Evolutionary conservation across 2,329 filamentous ascomycete genomes (phyloP).

Genomic region (Cladorrhinum sp.): DNA sequence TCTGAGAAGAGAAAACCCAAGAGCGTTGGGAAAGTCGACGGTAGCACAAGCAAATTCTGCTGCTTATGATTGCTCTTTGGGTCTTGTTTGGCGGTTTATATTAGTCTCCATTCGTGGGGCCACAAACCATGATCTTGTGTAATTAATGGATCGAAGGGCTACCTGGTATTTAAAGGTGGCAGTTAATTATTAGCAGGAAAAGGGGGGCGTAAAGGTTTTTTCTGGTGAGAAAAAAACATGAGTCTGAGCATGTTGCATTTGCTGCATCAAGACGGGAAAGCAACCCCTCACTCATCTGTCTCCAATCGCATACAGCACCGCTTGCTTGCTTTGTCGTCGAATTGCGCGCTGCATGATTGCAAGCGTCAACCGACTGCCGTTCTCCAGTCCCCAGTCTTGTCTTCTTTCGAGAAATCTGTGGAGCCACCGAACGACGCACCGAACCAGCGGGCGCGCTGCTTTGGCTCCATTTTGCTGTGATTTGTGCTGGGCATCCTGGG

Average conservation of each 20-base stretch:
- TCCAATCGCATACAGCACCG: background rate
- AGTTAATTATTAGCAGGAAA: background rate
- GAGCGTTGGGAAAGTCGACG: background rate
- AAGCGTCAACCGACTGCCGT: constrained; percentile 4
- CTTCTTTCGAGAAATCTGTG: constrained; percentile 8
- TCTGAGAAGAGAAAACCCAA: background rate
- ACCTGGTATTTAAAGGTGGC: background rate
- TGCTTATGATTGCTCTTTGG: background rate
- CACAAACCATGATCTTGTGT: background rate
- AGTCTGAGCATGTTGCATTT: background rate
- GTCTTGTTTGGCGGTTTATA: background rate
- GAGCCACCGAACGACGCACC: constrained; percentile 2
- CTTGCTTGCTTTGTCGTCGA: background rate
- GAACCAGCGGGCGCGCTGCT: constrained; percentile 1
- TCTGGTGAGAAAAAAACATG: background rate
- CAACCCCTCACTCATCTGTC: background rate
- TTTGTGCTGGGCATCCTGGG: constrained; percentile 1
- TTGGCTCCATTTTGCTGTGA: constrained; percentile 10
- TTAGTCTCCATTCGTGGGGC: background rate
- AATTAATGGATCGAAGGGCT: background rate
- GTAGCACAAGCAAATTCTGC: background rate
- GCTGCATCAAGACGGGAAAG: background rate
- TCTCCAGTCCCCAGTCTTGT: background rate
- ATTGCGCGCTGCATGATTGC: background rate
- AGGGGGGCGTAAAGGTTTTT: background rate